Base-by-base conservation (phyloP, 352 stramenopile species). In the Peronospora destructor region DNA sequence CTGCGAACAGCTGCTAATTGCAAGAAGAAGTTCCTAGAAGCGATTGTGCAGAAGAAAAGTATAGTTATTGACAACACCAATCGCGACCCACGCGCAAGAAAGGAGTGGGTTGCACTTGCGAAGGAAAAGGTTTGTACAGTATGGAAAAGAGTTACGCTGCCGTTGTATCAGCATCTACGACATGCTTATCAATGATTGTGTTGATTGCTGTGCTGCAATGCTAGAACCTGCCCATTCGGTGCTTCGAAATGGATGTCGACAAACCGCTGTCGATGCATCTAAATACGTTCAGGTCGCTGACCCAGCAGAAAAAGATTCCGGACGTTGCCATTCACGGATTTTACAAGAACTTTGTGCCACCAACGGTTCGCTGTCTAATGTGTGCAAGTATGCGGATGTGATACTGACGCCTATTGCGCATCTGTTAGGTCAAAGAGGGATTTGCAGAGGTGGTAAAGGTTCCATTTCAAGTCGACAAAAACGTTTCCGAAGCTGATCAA, bases 11-110 rank as follows among this genome's bases (percentile, higher is more conserved):
- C 76, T 23, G 50, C 59, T 2, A 91, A 86, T 42, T 96, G 87
- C 64, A 84, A 82, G 38, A 73, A 68, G 13, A 75, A 60, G 26
- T 85, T 75, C 17, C 41, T 70, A 7, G 71, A 84, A 38, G 64
- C 64, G 0, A 70, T 96, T 16, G 49, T 61, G 2, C 40, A 67
- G 16, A 71, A 77, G 17, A 76, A 78, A 39, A 95, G 76, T 58
- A 76, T 95, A 25, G 61, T 94, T 14, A 61, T 95, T 26, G 87
- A 96, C 59, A 87, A 72, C 45, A 96, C 85, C 9, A 95, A 95
- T 53, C 72, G 76, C 12, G 77, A 88, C 19, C 25, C 47, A 16
- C 71, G 79, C 8, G 53, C 66, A 9, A 72, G 85, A 21, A 75
- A 70, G 32, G 74, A 88, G 41, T 95, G 84, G 85, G 64, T 93